Evolutionary conservation across 495 filamentous ascomycete genomes (phyloP).

Genomic region (Lichina pygmaea): DNA sequence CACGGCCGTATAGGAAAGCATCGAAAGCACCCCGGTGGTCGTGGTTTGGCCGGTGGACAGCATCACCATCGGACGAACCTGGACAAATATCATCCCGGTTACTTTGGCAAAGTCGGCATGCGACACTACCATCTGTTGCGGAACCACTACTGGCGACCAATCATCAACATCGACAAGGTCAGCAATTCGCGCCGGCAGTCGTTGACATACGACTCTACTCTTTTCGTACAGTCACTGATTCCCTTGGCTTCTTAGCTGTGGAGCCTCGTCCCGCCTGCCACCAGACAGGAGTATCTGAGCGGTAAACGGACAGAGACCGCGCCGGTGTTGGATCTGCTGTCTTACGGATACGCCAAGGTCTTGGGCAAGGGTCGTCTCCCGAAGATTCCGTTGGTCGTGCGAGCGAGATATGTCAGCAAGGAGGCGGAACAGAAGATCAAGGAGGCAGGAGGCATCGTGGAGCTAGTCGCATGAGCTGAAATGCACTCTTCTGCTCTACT

Average conservation of each 20-base stretch:
- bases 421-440: conserved; percentile 89
- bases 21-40: conserved; percentile 81
- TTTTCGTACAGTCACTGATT: not conserved
- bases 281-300: conserved; percentile 57
- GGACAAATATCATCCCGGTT: conserved; percentile 87
- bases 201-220: not conserved
- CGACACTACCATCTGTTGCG: conserved; percentile 76
- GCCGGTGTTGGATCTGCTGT: conserved; percentile 75
- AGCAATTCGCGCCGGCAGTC: conserved; percentile 1
- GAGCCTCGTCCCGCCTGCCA: conserved; percentile 57
- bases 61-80: conserved; percentile 90
- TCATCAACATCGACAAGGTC: conserved; percentile 81
- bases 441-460: conserved; percentile 70
- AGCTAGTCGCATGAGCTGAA: conserved; percentile 51
- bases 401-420: conserved; percentile 65
- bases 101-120: conserved; percentile 98
- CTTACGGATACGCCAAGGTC: conserved; percentile 80
- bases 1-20: conserved; percentile 83
- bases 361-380: conserved; percentile 82
- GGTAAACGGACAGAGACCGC: conserved; percentile 51
- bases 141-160: conserved; percentile 81
- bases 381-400: conserved; percentile 61
- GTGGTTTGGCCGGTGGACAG: conserved; percentile 87
- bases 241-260: conserved; percentile 28
- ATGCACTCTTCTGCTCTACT: too few species aligned